Evolutionary conservation across 2,329 filamentous ascomycete species (phyloP).

Genomic region (Magnaporthiopsis rhizophila): DNA sequence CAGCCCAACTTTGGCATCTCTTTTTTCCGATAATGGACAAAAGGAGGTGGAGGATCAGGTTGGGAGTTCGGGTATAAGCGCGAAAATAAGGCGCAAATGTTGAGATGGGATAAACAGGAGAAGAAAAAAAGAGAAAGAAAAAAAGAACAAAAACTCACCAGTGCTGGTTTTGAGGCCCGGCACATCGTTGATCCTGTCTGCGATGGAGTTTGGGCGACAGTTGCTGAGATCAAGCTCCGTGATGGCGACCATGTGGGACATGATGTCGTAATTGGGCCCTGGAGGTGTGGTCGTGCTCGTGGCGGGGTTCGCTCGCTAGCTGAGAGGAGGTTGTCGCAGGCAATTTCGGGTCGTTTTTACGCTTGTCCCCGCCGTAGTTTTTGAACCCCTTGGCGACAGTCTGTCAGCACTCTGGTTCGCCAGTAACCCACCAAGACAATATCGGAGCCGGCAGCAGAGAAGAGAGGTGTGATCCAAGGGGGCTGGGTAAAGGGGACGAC

Average conservation of each 20-base stretch:
- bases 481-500: background rate
- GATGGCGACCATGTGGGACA: conserved; percentile 18
- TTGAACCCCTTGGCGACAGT: background rate
- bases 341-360: background rate
- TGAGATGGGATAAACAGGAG: conserved; percentile 9
- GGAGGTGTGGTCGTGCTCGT: background rate
- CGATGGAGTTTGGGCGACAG: conserved; percentile 38
- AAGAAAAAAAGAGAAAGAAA: conserved; percentile 12
- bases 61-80: background rate
- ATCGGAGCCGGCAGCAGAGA: background rate
- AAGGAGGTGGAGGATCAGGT: background rate
- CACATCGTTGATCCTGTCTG: conserved; percentile 47
- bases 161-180: conserved; percentile 52
- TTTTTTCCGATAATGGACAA: background rate
- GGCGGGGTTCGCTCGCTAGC: background rate
- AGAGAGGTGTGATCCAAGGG: background rate
- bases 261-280: conserved; percentile 1
- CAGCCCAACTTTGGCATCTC: background rate
- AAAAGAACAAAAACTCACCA: conserved; percentile 34
- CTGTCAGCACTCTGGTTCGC: background rate
- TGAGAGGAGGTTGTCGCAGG: too few relatives aligned
- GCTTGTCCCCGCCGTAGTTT: background rate
- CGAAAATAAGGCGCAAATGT: too few relatives aligned
- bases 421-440: background rate
- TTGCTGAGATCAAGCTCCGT: conserved; percentile 43